A percentile compares a stretch with the other conserved stretches of the same genome.
Conservation (phyloP, 1,284 basidiomycete genomes). For the Fomitopsis schrenkii region DNA sequence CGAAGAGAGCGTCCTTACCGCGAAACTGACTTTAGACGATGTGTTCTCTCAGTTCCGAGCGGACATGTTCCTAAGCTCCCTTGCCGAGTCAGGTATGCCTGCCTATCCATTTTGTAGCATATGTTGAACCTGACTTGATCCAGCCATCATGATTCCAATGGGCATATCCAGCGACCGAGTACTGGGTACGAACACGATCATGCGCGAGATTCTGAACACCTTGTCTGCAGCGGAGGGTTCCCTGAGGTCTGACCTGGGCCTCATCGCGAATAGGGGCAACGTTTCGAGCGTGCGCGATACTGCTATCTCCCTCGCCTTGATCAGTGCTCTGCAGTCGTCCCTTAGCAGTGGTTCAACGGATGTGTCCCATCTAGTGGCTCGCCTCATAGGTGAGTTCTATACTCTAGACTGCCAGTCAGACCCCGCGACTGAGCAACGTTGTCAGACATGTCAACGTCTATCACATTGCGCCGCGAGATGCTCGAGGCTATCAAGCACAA, state of each 20-base stretch:
- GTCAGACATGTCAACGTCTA: slow-evolving; percentile 43
- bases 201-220: slow-evolving; percentile 58
- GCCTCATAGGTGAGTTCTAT: slow-evolving; percentile 58
- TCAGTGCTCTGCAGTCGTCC: slow-evolving; percentile 75
- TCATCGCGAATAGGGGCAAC: slow-evolving; percentile 56
- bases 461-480: slow-evolving; percentile 80
- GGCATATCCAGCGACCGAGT: slow-evolving; percentile 54
- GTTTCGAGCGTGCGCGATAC: slow-evolving; percentile 73
- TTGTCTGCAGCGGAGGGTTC: slow-evolving; percentile 66
- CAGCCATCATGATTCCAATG: slow-evolving; percentile 84
- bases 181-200: slow-evolving; percentile 36
- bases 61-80: slow-evolving; percentile 84
- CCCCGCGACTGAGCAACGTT: background rate
- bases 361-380: slow-evolving; percentile 52
- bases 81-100: slow-evolving; percentile 77
- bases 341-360: slow-evolving; percentile 56
- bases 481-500: slow-evolving; percentile 68
- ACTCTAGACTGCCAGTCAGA: background rate
- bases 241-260: slow-evolving; percentile 62
- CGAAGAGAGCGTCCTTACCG: slow-evolving; percentile 70
- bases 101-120: background rate
- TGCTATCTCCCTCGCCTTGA: slow-evolving; percentile 63
- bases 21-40: slow-evolving; percentile 68
- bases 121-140: background rate
- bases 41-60: slow-evolving; percentile 75